Evolutionary conservation across 768 basidiomycete species (phyloP).

Genomic region (Lentinula aciculospora): DNA sequence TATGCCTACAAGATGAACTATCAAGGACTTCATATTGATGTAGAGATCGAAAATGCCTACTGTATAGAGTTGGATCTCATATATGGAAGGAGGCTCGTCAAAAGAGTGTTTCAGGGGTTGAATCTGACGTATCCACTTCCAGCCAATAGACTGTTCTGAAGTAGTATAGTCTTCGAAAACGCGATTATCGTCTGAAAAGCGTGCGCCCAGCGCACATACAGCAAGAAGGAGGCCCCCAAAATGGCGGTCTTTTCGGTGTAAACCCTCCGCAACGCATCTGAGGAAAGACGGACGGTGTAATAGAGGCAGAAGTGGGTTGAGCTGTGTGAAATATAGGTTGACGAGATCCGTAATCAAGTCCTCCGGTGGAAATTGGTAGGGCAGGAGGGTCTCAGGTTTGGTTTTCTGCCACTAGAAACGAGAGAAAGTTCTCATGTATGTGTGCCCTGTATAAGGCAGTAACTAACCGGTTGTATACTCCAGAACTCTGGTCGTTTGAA

Average conservation of each 20-base stretch:
- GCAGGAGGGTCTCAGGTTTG: constrained; percentile 7
- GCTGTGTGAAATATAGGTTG: constrained; percentile 41
- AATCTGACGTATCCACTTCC: constrained; percentile 43
- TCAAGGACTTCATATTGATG: constrained; percentile 13
- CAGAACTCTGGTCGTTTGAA: constrained; percentile 15
- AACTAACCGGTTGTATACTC: constrained; percentile 14
- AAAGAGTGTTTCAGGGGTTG: constrained; percentile 42
- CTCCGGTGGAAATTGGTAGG: constrained; percentile 26
- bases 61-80: constrained; percentile 52
- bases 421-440: not conserved
- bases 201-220: constrained; percentile 47
- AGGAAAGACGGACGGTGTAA: constrained; percentile 51
- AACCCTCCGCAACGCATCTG: constrained; percentile 26
- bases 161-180: constrained; percentile 17
- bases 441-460: not conserved
- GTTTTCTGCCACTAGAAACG: constrained; percentile 14
- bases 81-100: constrained; percentile 42
- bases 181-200: constrained; percentile 34
- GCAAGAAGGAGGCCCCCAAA: constrained; percentile 44
- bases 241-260: constrained; percentile 30
- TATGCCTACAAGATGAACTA: constrained; percentile 24
- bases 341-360: constrained; percentile 38
- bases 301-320: constrained; percentile 36
- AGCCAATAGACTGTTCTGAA: constrained; percentile 31
- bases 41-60: constrained; percentile 18